Conservation (phyloP, 345 rosid species). For the Hibiscus syriacus region DNA sequence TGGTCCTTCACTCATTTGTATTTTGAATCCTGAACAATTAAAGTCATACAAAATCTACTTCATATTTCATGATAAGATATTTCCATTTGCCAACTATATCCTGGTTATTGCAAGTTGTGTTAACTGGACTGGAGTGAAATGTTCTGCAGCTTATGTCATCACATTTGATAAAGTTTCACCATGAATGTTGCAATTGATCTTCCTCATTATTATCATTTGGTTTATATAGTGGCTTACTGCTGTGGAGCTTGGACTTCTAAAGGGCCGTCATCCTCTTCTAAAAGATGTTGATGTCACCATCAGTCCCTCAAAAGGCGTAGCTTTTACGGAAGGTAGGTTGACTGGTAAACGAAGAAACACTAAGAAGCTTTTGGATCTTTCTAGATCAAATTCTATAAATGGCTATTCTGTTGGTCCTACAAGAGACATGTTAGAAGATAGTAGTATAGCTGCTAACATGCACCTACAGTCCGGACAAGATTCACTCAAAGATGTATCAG, state of each 20-base stretch:
- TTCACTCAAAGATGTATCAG: slow-evolving; percentile 17
- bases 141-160: background rate
- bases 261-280: slow-evolving; percentile 96
- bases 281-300: slow-evolving; percentile 73
- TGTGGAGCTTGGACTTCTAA: slow-evolving; percentile 89
- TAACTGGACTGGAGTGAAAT: background rate
- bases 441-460: slow-evolving; percentile 18
- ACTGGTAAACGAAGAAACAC: slow-evolving; percentile 25
- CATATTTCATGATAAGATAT: background rate
- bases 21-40: background rate
- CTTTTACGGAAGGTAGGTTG: slow-evolving; percentile 36
- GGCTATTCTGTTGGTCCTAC: slow-evolving; percentile 31
- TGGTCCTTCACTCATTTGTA: background rate
- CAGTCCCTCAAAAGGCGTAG: slow-evolving; percentile 56
- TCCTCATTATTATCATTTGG: slow-evolving; percentile 15
- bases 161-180: slow-evolving; percentile 4
- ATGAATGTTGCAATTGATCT: slow-evolving; percentile 5
- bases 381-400: slow-evolving; percentile 29
- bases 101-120: background rate
- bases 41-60: background rate
- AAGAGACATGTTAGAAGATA: slow-evolving; percentile 25
- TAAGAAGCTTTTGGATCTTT: slow-evolving; percentile 38
- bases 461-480: slow-evolving; percentile 25
- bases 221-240: slow-evolving; percentile 80
- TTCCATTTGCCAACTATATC: background rate